These are phyloP conservation scores for Blastobotrys ciferrii DNA, from an alignment of 1,139 yeast species.

Conservation along the genomic window DNA sequence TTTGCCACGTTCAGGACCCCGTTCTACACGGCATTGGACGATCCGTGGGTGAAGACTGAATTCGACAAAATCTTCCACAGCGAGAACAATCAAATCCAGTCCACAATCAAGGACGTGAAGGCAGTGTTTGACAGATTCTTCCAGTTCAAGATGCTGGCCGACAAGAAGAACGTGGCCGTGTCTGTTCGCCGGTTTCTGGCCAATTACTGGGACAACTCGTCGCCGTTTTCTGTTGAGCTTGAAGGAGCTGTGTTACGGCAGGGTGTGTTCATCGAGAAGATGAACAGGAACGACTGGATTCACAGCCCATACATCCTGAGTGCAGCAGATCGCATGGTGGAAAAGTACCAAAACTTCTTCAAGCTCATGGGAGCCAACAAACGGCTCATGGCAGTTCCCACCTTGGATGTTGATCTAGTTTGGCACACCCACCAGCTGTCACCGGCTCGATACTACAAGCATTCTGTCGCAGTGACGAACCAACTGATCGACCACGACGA, in stretches of 20 bases:
- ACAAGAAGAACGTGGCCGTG: constrained; percentile 8
- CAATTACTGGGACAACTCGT: constrained; percentile 29
- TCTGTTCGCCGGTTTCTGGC: constrained; percentile 2
- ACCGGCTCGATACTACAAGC: constrained; percentile 32
- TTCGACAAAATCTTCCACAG: not conserved
- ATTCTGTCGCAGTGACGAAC: constrained; percentile 25
- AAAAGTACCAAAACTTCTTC: constrained; percentile 37
- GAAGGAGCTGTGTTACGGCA: constrained; percentile 40
- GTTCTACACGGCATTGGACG: constrained; percentile 3
- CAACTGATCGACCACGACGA: constrained; percentile 38
- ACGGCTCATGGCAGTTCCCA: constrained; percentile 35
- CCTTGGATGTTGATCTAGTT: constrained; percentile 43
- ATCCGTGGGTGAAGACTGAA: not conserved
- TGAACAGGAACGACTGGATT: constrained; percentile 39
- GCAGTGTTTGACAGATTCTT: constrained; percentile 7
- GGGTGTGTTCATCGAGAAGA: constrained; percentile 37
- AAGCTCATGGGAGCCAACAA: constrained; percentile 24
- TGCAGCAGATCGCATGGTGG: constrained; percentile 30
- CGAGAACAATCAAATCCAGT: not conserved
- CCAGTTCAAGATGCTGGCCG: constrained; percentile 3
- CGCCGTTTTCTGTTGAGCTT: constrained; percentile 30
- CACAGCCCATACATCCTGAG: constrained; percentile 29
- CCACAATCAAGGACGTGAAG: constrained; percentile 10
- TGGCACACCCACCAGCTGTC: constrained; percentile 46
- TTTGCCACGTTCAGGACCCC: not conserved